A percentile compares a stretch with the other conserved stretches of the same genome.
Conservation (phyloP, 805 yeast genomes). For the Crinitomyces ghanaensis region DNA sequence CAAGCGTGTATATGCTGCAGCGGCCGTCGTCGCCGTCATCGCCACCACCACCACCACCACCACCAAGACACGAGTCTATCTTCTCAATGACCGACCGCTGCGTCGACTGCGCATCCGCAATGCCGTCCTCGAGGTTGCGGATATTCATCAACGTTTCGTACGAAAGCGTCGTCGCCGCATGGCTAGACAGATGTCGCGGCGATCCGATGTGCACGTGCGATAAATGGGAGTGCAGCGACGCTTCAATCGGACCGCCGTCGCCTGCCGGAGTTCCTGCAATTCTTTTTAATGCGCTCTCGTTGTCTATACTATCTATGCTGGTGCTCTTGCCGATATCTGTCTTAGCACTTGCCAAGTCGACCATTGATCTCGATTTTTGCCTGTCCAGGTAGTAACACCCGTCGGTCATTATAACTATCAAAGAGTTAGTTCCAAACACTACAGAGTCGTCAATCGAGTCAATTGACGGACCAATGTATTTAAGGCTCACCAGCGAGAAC, state of each 20-base stretch:
- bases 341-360: neutral
- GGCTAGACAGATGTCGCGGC: no score
- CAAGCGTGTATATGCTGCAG: conserved; percentile 1
- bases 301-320: no score
- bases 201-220: no score
- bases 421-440: conserved; percentile 9
- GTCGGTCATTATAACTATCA: conserved; percentile 13
- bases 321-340: no score
- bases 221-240: no score
- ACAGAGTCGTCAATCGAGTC: conserved; percentile 4
- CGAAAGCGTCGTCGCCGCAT: conserved; percentile 6
- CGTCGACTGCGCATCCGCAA: conserved; percentile 20
- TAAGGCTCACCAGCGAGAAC: no score
- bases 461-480: conserved; percentile 5
- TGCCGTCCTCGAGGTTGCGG: conserved; percentile 21
- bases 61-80: conserved; percentile 12
- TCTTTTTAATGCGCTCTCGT: no score
- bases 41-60: conserved; percentile 2
- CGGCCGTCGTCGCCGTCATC: no score
- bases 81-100: conserved; percentile 10
- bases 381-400: conserved; percentile 12
- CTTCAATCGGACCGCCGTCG: no score
- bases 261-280: no score
- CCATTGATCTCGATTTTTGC: neutral
- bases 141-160: conserved; percentile 22